phyloP scores from a whole-genome alignment of 78 protist genomes.

The Pigoraptor vietnamica region DNA sequence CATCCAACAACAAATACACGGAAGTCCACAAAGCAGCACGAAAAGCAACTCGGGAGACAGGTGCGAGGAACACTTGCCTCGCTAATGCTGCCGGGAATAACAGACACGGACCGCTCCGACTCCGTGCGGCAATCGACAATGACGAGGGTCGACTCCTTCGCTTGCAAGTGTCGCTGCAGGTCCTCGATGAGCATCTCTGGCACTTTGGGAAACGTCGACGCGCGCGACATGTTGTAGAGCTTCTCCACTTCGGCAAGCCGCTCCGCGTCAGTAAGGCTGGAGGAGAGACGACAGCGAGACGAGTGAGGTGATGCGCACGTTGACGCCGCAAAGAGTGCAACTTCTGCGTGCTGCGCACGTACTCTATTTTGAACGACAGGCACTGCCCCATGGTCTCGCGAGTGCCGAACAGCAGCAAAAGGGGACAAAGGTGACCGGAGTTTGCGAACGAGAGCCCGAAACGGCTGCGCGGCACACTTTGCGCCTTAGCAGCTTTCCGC shows the following conservation, averaged over 20 bases:
- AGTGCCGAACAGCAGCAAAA: no score
- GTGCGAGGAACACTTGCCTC: neutral
- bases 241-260: neutral
- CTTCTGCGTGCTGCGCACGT: neutral
- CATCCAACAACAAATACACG: neutral
- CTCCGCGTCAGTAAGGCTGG: neutral
- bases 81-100: neutral
- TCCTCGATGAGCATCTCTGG: neutral
- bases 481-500: no score
- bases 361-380: no score
- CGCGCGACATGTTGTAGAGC: neutral
- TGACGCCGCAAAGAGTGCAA: neutral
- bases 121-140: neutral
- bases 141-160: neutral
- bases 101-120: neutral
- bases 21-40: neutral
- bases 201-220: neutral
- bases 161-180: neutral
- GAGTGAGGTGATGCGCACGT: neutral
- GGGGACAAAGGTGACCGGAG: no score
- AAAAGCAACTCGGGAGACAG: neutral
- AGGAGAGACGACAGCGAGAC: neutral
- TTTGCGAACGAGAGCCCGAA: no score
- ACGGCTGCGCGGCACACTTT: no score
- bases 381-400: no score